phyloP scores from a whole-genome alignment of 352 stramenopile species.

The Blastocystis sp. region DNA sequence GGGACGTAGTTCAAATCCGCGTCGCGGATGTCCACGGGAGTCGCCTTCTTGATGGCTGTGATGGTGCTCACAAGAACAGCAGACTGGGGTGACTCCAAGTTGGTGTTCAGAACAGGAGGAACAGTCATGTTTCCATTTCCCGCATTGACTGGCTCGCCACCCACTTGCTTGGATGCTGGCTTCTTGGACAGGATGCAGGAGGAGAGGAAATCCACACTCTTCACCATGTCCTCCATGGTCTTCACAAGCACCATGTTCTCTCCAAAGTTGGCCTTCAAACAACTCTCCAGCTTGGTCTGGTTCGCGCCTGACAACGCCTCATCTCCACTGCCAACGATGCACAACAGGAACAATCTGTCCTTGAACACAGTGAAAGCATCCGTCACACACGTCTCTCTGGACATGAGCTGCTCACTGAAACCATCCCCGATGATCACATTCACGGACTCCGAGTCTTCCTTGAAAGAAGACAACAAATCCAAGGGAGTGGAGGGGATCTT shows the following conservation, averaged over 20 bases:
- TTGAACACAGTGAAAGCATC: conserved; percentile 5
- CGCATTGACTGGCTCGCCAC: not conserved
- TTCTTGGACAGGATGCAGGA: not conserved
- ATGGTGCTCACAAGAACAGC: not conserved
- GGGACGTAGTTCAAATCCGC: not conserved
- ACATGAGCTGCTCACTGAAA: conserved; percentile 57
- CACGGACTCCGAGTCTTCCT: not conserved
- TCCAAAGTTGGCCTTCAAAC: not conserved
- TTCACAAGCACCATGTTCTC: not conserved
- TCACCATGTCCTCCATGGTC: not conserved
- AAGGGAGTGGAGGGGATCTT: conserved; percentile 45
- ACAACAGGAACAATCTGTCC: conserved; percentile 12
- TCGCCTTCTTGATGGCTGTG: not conserved
- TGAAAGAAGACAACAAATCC: not conserved
- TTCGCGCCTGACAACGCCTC: conserved; percentile 4
- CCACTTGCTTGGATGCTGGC: not conserved
- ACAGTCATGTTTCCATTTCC: not conserved
- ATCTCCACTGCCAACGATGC: conserved; percentile 3
- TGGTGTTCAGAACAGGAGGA: not conserved
- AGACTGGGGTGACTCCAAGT: not conserved
- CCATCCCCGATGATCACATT: conserved; percentile 38
- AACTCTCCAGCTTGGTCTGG: conserved; percentile 5
- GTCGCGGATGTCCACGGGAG: not conserved
- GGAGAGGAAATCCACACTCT: not conserved
- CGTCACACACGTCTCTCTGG: not conserved